Percentiles rank a stretch among this genome's conserved stretches.
Conservation (phyloP, 164 flowering plant species). For the Kingdonia uniflora region DNA sequence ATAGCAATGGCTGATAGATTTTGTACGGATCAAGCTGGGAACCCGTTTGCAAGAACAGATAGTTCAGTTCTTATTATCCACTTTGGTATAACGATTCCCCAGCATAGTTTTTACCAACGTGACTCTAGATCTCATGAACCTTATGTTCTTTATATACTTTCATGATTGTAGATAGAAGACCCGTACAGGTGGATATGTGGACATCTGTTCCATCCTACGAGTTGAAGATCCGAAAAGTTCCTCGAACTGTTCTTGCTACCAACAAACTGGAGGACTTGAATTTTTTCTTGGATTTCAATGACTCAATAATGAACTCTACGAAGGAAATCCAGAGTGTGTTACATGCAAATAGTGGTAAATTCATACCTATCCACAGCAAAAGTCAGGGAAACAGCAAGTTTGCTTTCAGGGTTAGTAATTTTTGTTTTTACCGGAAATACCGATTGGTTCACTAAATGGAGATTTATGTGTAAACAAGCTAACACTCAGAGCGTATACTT, state of each 20-base stretch:
- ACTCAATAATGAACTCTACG: constrained; percentile 36
- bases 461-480: too few species aligned
- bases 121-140: background rate
- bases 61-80: constrained; percentile 27
- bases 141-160: background rate
- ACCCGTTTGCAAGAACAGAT: constrained; percentile 31
- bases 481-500: too few species aligned
- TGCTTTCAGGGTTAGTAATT: constrained; percentile 28
- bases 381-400: constrained; percentile 34
- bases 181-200: constrained; percentile 43
- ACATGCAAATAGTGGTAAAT: constrained; percentile 23
- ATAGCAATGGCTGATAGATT: constrained; percentile 32
- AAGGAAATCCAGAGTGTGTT: constrained; percentile 27
- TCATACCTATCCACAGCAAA: constrained; percentile 19
- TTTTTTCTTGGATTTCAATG: constrained; percentile 45
- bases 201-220: constrained; percentile 40
- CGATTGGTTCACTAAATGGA: too few species aligned
- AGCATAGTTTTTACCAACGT: background rate
- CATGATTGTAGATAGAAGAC: constrained; percentile 42
- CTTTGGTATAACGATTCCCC: constrained; percentile 25
- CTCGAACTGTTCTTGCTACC: constrained; percentile 45
- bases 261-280: constrained; percentile 36
- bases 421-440: background rate
- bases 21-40: constrained; percentile 48
- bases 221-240: constrained; percentile 31